These are phyloP conservation scores for Sporothrix humicola DNA, from an alignment of 2,329 filamentous ascomycete genomes.

Conservation along the genomic window DNA sequence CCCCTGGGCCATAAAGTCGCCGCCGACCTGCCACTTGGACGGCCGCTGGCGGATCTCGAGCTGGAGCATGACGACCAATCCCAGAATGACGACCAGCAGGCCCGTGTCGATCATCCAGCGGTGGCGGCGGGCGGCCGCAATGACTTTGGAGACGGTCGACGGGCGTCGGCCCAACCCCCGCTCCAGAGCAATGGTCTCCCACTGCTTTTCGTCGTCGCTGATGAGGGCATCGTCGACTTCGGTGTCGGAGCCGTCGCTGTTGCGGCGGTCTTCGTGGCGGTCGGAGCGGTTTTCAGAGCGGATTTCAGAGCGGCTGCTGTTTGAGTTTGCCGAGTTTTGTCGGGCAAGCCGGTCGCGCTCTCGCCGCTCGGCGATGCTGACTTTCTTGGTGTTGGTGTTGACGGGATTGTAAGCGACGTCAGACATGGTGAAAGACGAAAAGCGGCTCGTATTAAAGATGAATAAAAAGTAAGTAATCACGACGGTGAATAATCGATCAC, in stretches of 20 bases:
- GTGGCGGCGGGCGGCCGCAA: conserved; percentile 38
- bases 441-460: too few species aligned
- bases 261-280: background rate
- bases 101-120: conserved; percentile 45
- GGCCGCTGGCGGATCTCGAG: conserved; percentile 28
- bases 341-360: background rate
- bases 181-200: conserved; percentile 37
- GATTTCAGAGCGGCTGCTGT: background rate
- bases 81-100: conserved; percentile 45
- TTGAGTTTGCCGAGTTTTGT: background rate
- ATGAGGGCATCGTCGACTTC: conserved; percentile 48
- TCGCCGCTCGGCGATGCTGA: conserved; percentile 1
- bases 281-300: background rate
- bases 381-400: background rate
- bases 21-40: conserved; percentile 46
- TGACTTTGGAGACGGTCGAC: conserved; percentile 2
- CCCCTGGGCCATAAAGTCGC: conserved; percentile 47
- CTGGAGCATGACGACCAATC: conserved; percentile 41
- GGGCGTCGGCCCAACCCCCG: conserved; percentile 23
- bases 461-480: background rate
- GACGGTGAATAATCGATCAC: too few species aligned
- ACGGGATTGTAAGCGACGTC: conserved; percentile 30
- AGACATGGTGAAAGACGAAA: too few species aligned
- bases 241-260: conserved; percentile 40
- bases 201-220: conserved; percentile 43